These are phyloP conservation scores for Starmera dryadoides DNA, from an alignment of 805 yeast species.

Conservation along the genomic window DNA sequence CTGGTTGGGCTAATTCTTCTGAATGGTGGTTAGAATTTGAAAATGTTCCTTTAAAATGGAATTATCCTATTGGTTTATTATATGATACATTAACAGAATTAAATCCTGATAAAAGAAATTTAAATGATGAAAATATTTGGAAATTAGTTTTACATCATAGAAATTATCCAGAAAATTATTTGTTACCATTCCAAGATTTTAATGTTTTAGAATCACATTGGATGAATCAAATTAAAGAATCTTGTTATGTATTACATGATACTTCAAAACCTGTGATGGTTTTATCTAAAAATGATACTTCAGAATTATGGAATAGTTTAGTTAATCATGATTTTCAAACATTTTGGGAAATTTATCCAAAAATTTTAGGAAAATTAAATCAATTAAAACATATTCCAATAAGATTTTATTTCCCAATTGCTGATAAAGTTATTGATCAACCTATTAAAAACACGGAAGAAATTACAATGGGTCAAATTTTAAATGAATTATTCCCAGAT, in stretches of 20 bases:
- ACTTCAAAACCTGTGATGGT: conserved; percentile 77
- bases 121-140: conserved; percentile 33
- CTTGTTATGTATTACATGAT: conserved; percentile 69
- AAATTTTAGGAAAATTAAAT: conserved; percentile 14
- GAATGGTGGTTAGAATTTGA: conserved; percentile 66
- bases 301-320: conserved; percentile 49
- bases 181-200: conserved; percentile 31
- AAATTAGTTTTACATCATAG: conserved; percentile 33
- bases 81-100: conserved; percentile 46
- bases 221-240: conserved; percentile 78
- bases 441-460: conserved; percentile 12
- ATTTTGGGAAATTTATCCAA: conserved; percentile 13
- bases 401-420: conserved; percentile 36
- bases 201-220: conserved; percentile 42
- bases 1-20: conserved; percentile 14
- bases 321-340: conserved; percentile 25
- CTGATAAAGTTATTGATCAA: conserved; percentile 28
- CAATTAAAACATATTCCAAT: conserved; percentile 37
- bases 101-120: conserved; percentile 20
- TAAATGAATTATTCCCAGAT: conserved; percentile 37
- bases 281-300: conserved; percentile 56
- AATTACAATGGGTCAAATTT: conserved; percentile 29
- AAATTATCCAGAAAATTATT: conserved; percentile 34
- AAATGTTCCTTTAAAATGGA: conserved; percentile 59
- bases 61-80: conserved; percentile 64